Percentiles rank a stretch among this genome's conserved stretches.
Evolutionary conservation across 345 rosid species (phyloP).

Genomic region (Aquilaria sinensis): DNA sequence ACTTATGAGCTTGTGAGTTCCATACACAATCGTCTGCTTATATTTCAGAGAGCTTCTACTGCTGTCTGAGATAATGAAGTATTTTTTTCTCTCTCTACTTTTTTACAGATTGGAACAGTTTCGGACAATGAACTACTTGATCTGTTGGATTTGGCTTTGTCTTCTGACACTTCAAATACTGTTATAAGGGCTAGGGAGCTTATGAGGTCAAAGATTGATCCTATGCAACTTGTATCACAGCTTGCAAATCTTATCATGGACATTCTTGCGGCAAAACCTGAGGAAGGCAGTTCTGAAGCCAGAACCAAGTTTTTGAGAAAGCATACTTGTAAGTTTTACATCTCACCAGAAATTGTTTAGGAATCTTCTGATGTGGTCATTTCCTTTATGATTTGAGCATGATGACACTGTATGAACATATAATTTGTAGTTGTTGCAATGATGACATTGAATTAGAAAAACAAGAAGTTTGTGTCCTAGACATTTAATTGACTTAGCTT

Average conservation of each 20-base stretch:
- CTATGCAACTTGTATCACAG: slow-evolving; percentile 90
- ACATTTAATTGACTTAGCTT: no score
- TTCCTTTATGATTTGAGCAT: no score
- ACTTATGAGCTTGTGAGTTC: slow-evolving; percentile 84
- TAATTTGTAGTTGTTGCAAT: no score
- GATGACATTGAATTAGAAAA: no score
- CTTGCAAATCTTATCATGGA: slow-evolving; percentile 92
- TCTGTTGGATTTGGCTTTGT: slow-evolving; percentile 84
- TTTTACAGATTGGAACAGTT: slow-evolving; percentile 76
- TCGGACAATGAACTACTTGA: slow-evolving; percentile 94
- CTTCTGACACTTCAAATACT: slow-evolving; percentile 88
- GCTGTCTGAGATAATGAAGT: slow-evolving; percentile 6
- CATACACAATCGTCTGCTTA: slow-evolving; percentile 1
- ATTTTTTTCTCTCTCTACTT: slow-evolving; percentile 1
- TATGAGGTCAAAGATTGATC: slow-evolving; percentile 92
- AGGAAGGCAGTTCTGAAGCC: slow-evolving; percentile 56
- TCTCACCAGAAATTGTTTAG: neutral
- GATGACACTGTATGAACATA: no score
- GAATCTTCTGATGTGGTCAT: neutral
- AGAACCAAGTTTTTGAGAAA: slow-evolving; percentile 45
- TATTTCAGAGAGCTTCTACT: slow-evolving; percentile 1
- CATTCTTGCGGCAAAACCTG: slow-evolving; percentile 63
- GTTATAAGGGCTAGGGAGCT: slow-evolving; percentile 90
- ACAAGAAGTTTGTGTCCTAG: no score
- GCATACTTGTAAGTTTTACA: slow-evolving; percentile 50